Percentiles rank a stretch among this genome's conserved stretches.
phyloP scores from a whole-genome alignment of 2,329 filamentous ascomycete species.

The Monosporascus sp. region DNA sequence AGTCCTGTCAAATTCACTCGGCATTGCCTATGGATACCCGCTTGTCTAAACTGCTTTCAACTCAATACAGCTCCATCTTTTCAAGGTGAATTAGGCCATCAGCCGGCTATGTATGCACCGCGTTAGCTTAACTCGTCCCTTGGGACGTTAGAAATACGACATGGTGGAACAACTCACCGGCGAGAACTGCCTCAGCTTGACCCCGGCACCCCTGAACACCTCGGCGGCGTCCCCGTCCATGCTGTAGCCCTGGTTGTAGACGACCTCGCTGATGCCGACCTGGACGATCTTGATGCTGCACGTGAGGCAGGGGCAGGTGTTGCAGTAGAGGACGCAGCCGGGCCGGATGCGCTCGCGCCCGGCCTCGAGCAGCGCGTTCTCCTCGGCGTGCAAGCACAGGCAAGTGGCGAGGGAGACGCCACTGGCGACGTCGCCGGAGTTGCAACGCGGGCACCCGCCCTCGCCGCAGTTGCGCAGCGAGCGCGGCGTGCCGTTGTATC shows the following conservation, averaged over 20 bases:
- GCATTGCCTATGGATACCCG: not conserved
- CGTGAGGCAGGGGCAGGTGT: constrained; percentile 94
- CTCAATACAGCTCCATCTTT: constrained; percentile 20
- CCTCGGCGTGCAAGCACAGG: constrained; percentile 95
- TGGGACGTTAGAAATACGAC: not conserved
- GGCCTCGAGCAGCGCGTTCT: constrained; percentile 93
- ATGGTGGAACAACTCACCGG: constrained; percentile 53
- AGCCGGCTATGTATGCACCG: constrained; percentile 36
- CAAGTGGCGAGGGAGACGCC: constrained; percentile 80
- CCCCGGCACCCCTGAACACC: constrained; percentile 79
- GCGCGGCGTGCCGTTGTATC: constrained; percentile 96
- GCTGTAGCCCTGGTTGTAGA: constrained; percentile 89
- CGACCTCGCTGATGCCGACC: constrained; percentile 91
- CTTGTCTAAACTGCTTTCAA: not conserved
- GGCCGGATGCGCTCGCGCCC: constrained; percentile 84
- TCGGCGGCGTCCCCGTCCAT: constrained; percentile 84
- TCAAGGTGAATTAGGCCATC: constrained; percentile 52
- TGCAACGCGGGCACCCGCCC: constrained; percentile 86
- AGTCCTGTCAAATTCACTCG: too few relatives aligned
- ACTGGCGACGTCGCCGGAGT: constrained; percentile 61
- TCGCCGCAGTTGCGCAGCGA: constrained; percentile 86
- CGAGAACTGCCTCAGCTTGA: constrained; percentile 80
- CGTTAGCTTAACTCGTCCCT: not conserved
- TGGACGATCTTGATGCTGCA: constrained; percentile 99
- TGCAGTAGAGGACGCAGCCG: constrained; percentile 82